Conservation (phyloP, 1,284 basidiomycete genomes). For the Exobasidium rhododendri region DNA sequence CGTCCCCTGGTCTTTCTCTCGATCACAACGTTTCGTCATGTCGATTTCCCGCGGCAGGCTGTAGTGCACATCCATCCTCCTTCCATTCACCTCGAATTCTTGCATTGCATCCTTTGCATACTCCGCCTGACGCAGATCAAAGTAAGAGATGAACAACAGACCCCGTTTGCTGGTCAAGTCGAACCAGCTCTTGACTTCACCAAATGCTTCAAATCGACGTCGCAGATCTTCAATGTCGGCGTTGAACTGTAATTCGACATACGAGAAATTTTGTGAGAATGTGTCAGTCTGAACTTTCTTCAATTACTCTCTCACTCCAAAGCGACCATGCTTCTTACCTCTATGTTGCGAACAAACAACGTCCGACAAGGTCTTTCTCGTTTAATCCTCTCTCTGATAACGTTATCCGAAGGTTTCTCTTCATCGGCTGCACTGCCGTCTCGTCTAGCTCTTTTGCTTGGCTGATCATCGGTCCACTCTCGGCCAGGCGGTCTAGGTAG, state of each 20-base stretch:
- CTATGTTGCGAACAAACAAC: slow-evolving; percentile 92
- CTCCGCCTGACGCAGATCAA: slow-evolving; percentile 22
- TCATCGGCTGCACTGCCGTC: slow-evolving; percentile 51
- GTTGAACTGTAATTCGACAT: slow-evolving; percentile 63
- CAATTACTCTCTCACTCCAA: too few species aligned
- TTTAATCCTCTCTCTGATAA: slow-evolving; percentile 83
- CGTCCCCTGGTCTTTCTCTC: slow-evolving; percentile 87
- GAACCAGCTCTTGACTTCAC: slow-evolving; percentile 94
- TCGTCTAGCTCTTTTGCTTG: slow-evolving; percentile 5
- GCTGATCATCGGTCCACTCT: slow-evolving; percentile 1
- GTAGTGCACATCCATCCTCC: slow-evolving; percentile 94
- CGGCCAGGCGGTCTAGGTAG: background rate
- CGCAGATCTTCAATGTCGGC: slow-evolving; percentile 79
- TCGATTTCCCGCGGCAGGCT: slow-evolving; percentile 83
- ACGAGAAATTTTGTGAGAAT: background rate
- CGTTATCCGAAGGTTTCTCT: slow-evolving; percentile 63
- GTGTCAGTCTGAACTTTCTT: too few species aligned
- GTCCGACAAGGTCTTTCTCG: slow-evolving; percentile 90
- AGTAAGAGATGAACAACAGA: slow-evolving; percentile 96
- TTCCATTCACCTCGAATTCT: slow-evolving; percentile 17
- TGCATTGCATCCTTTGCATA: slow-evolving; percentile 15
- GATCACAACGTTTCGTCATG: slow-evolving; percentile 68
- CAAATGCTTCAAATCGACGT: slow-evolving; percentile 79
- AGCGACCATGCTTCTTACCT: slow-evolving; percentile 70
- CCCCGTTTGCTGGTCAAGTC: slow-evolving; percentile 88